These are phyloP conservation scores for Sordariomycetes sp. DNA, from an alignment of 2,329 filamentous ascomycete species.

Conservation along the genomic window DNA sequence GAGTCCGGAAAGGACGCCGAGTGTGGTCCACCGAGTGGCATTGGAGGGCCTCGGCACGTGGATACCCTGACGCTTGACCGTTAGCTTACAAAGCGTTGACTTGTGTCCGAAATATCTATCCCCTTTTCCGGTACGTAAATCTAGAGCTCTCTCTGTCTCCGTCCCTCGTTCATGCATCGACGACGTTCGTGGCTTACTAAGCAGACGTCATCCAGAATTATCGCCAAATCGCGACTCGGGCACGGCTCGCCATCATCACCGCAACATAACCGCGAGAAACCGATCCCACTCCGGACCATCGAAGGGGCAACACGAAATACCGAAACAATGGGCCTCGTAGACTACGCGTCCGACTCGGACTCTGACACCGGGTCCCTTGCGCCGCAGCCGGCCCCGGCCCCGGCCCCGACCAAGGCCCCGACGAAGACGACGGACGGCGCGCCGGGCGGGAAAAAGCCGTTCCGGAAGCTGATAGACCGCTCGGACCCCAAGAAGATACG, in stretches of 20 bases:
- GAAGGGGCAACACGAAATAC: neutral
- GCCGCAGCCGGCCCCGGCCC: conserved; percentile 14
- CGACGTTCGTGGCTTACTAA: neutral
- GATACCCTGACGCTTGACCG: too few relatives aligned
- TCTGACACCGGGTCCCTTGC: conserved; percentile 36
- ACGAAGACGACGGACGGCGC: conserved; percentile 1
- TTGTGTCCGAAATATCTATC: too few relatives aligned
- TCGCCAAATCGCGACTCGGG: conserved; percentile 1
- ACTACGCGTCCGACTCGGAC: conserved; percentile 69
- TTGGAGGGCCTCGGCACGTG: too few relatives aligned
- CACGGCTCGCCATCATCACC: neutral
- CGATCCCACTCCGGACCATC: neutral
- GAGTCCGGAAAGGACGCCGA: too few relatives aligned
- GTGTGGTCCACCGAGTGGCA: too few relatives aligned
- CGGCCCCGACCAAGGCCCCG: conserved; percentile 14
- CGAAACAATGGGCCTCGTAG: conserved; percentile 58
- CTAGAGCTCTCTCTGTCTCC: too few relatives aligned
- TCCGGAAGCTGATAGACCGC: conserved; percentile 72
- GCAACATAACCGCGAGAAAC: neutral
- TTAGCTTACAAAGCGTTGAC: too few relatives aligned
- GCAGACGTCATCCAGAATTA: neutral
- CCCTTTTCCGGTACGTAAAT: too few relatives aligned
- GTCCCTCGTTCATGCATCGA: neutral
- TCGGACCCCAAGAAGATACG: conserved; percentile 54
- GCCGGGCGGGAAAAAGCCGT: conserved; percentile 40